These are phyloP conservation scores for Arabidopsis arenosa DNA, from an alignment of 345 rosid genomes.

Conservation along the genomic window DNA sequence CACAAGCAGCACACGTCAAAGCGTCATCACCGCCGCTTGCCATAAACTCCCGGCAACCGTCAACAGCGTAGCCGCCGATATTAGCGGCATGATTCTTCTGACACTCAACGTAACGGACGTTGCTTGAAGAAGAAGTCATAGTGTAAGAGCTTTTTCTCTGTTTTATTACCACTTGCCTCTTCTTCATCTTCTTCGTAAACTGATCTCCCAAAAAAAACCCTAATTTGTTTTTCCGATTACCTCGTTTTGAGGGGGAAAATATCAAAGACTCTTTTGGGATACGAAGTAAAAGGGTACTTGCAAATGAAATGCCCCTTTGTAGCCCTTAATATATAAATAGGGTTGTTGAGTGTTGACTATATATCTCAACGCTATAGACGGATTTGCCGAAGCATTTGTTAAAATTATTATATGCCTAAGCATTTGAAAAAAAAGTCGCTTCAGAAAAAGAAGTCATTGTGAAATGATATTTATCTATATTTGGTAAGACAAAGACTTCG, in stretches of 20 bases:
- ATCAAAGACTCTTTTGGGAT: slow-evolving; percentile 20
- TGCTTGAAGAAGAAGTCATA: slow-evolving; percentile 60
- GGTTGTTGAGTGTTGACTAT: slow-evolving; percentile 44
- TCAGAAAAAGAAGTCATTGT: slow-evolving; percentile 17
- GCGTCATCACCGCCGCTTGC: slow-evolving; percentile 64
- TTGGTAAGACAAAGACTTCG: slow-evolving; percentile 33
- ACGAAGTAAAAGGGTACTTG: slow-evolving; percentile 34
- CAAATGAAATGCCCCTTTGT: slow-evolving; percentile 30
- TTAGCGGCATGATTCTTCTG: slow-evolving; percentile 81
- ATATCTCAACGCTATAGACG: slow-evolving; percentile 16
- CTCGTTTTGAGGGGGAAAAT: slow-evolving; percentile 17
- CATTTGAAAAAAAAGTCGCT: slow-evolving; percentile 8
- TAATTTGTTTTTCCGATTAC: slow-evolving; percentile 5
- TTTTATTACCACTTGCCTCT: slow-evolving; percentile 70
- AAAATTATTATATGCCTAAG: slow-evolving; percentile 14
- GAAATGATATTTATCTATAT: slow-evolving; percentile 25
- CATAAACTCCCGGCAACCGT: slow-evolving; percentile 88
- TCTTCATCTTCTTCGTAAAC: slow-evolving; percentile 56
- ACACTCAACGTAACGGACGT: slow-evolving; percentile 72
- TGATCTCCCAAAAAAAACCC: slow-evolving; percentile 5
- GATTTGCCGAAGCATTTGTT: slow-evolving; percentile 34
- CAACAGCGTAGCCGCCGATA: slow-evolving; percentile 74
- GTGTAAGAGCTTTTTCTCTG: slow-evolving; percentile 51
- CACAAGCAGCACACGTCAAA: slow-evolving; percentile 78
- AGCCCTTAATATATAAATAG: slow-evolving; percentile 25